These are phyloP conservation scores for Pyrrhoderma lamaoense DNA, from an alignment of 1,284 basidiomycete genomes.

Conservation along the genomic window DNA sequence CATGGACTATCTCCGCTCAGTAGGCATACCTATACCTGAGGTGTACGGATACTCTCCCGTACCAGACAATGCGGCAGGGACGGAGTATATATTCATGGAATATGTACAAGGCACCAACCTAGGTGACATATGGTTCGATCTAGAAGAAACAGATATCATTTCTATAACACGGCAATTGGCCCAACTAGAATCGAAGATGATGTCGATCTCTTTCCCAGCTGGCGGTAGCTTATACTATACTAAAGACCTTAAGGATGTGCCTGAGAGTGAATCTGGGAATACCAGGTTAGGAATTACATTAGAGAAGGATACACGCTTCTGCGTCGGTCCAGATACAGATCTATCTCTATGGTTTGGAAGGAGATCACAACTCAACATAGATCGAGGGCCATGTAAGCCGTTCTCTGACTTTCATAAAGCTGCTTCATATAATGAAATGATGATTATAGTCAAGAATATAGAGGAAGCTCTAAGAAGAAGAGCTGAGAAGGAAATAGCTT, in stretches of 20 bases:
- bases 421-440: constrained; percentile 26
- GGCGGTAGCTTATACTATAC: constrained; percentile 46
- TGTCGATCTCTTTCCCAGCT: constrained; percentile 44
- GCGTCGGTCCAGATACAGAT: constrained; percentile 35
- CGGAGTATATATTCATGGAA: constrained; percentile 49
- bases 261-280: constrained; percentile 22
- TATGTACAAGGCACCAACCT: constrained; percentile 37
- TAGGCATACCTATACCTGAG: constrained; percentile 39
- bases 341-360: constrained; percentile 41
- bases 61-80: constrained; percentile 42
- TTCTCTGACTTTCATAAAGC: constrained; percentile 28
- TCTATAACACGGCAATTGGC: constrained; percentile 38
- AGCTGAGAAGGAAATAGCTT: constrained; percentile 44
- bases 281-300: too few relatives aligned
- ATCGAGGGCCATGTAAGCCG: constrained; percentile 44
- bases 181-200: constrained; percentile 41
- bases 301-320: constrained; percentile 37
- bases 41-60: constrained; percentile 43
- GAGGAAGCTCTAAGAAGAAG: constrained; percentile 38
- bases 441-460: constrained; percentile 36
- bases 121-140: constrained; percentile 36
- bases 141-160: constrained; percentile 34
- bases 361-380: constrained; percentile 39
- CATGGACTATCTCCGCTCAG: constrained; percentile 39
- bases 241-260: constrained; percentile 25